phyloP scores from a whole-genome alignment of 1,284 basidiomycete species.

The Limonomyces culmigenus region DNA sequence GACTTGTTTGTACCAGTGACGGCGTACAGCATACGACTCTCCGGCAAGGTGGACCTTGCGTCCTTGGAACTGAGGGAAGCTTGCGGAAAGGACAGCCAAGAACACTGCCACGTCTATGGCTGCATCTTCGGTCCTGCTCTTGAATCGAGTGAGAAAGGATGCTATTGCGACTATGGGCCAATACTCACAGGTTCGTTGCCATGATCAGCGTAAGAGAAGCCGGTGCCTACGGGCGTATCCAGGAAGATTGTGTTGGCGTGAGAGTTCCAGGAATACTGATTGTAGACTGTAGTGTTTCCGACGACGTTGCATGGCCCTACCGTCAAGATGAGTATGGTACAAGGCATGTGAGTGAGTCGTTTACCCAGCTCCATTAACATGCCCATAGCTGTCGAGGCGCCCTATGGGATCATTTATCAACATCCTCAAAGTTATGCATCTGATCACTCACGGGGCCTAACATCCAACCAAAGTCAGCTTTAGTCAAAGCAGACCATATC shows the following conservation, averaged over 20 bases:
- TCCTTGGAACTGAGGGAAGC: conserved; percentile 21
- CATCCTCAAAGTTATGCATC: too few species aligned
- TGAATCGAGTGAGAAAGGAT: too few species aligned
- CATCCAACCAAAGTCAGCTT: too few species aligned
- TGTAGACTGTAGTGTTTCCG: conserved; percentile 26
- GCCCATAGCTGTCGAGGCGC: conserved; percentile 36
- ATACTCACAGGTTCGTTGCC: conserved; percentile 41
- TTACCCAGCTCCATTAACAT: conserved; percentile 57
- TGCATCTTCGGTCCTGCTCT: conserved; percentile 20
- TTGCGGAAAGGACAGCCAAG: conserved; percentile 25
- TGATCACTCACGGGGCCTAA: too few species aligned
- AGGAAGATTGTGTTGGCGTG: conserved; percentile 59
- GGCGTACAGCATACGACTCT: conserved; percentile 36
- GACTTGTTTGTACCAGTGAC: too few species aligned
- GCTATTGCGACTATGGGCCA: too few species aligned
- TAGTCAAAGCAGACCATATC: too few species aligned
- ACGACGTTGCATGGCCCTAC: conserved; percentile 37
- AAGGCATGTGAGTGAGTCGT: too few species aligned
- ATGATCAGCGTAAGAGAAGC: conserved; percentile 60
- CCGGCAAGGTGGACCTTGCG: conserved; percentile 26
- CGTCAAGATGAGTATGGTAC: too few species aligned
- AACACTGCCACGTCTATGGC: conserved; percentile 27
- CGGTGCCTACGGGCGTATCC: conserved; percentile 47
- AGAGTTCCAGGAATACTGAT: conserved; percentile 51
- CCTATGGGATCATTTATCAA: too few species aligned